phyloP scores from a whole-genome alignment of 371 early-diverging fungal genomes.

The Circinella minor region DNA sequence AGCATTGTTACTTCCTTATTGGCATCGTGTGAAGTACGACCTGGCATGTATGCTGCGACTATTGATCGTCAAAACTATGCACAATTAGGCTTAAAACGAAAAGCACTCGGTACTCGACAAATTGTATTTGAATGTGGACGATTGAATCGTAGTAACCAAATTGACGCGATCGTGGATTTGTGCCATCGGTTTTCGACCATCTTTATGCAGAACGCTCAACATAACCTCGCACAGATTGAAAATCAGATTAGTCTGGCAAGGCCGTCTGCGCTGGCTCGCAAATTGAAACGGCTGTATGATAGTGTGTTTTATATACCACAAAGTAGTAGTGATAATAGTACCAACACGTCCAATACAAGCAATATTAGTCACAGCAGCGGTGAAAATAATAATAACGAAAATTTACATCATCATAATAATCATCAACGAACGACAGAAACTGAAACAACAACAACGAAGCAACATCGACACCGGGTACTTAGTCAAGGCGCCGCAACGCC shows the following conservation, averaged over 20 bases:
- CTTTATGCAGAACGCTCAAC: conserved; percentile 34
- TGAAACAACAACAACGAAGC: no score
- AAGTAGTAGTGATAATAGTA: background rate
- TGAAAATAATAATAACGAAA: no score
- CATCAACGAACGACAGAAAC: background rate
- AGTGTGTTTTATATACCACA: conserved; percentile 11
- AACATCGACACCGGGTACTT: background rate
- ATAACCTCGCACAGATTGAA: conserved; percentile 33
- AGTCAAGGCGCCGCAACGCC: conserved; percentile 14
- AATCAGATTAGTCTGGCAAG: conserved; percentile 18
- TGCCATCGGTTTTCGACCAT: conserved; percentile 32
- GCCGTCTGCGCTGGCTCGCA: conserved; percentile 16
- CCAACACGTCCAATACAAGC: background rate
- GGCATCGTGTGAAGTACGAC: conserved; percentile 15
- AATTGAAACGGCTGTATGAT: conserved; percentile 17
- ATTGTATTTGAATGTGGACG: conserved; percentile 30
- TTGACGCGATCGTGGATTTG: conserved; percentile 20
- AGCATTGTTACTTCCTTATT: conserved; percentile 28
- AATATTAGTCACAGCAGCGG: background rate
- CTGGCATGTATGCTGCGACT: conserved; percentile 22
- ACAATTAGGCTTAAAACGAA: conserved; percentile 27
- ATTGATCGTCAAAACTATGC: conserved; percentile 32
- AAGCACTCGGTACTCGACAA: conserved; percentile 24
- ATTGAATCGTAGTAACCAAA: conserved; percentile 24
- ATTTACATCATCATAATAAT: background rate